Evolutionary conservation across 176 grass and related monocot genomes (phyloP).

Genomic region (Areca catechu): DNA sequence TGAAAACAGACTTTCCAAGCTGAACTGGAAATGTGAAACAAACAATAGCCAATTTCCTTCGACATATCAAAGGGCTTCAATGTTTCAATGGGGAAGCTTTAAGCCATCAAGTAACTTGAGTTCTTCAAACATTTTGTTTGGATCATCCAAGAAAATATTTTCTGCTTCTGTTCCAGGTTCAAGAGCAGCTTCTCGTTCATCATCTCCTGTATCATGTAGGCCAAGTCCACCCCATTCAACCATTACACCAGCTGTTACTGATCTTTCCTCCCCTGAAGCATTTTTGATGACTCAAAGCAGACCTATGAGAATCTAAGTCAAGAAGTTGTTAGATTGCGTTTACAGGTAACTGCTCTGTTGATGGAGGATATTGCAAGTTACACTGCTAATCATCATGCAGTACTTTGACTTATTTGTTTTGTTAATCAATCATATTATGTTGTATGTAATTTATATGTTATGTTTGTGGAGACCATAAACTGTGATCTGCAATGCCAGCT

Average conservation of each 20-base stretch:
- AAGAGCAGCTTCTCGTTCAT: conserved; percentile 29
- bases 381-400: too few species aligned
- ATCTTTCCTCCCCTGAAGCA: conserved; percentile 23
- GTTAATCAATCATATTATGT: too few species aligned
- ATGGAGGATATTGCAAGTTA: too few species aligned
- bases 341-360: conserved; percentile 28
- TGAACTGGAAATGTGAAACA: neutral
- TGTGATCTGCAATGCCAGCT: too few species aligned
- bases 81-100: conserved; percentile 28
- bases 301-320: conserved; percentile 34
- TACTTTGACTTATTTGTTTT: too few species aligned
- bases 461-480: too few species aligned
- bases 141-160: conserved; percentile 46
- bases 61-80: neutral
- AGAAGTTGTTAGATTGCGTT: conserved; percentile 47
- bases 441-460: too few species aligned
- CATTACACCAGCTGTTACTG: conserved; percentile 12
- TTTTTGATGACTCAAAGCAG: conserved; percentile 13
- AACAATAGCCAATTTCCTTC: conserved; percentile 28
- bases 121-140: conserved; percentile 29
- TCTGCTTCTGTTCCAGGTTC: conserved; percentile 46
- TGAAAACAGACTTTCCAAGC: conserved; percentile 19
- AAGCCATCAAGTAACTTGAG: conserved; percentile 16
- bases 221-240: conserved; percentile 30
- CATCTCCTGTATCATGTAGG: conserved; percentile 26